These are phyloP conservation scores for Aspergillus sp. DNA, from an alignment of 2,329 filamentous ascomycete species.

Conservation along the genomic window DNA sequence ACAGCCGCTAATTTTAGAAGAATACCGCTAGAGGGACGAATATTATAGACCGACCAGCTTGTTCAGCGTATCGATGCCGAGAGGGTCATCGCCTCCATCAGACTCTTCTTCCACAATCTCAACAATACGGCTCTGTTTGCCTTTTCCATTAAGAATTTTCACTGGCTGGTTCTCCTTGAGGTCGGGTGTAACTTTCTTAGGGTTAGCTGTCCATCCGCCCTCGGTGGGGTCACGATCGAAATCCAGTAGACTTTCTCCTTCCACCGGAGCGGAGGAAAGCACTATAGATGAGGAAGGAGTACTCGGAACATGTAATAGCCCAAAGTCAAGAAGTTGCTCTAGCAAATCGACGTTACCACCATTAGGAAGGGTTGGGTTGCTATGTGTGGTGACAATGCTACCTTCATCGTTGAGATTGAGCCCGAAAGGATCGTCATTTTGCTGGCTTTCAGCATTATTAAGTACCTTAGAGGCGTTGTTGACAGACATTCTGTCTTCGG, in stretches of 20 bases:
- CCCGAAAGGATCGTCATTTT: constrained; percentile 19
- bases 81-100: constrained; percentile 24
- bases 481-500: not conserved
- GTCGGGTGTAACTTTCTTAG: not conserved
- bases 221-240: constrained; percentile 7
- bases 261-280: not conserved
- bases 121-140: not conserved
- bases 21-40: not conserved
- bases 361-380: not conserved
- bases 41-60: constrained; percentile 18
- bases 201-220: not conserved
- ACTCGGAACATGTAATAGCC: constrained; percentile 6
- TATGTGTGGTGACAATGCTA: not conserved
- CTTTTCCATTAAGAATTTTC: not conserved
- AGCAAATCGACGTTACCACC: constrained; percentile 10
- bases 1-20: not conserved
- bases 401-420: not conserved
- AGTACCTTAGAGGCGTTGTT: not conserved
- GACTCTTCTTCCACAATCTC: not conserved
- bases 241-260: constrained; percentile 16
- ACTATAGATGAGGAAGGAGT: not conserved
- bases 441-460: not conserved
- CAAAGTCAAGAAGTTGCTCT: constrained; percentile 24
- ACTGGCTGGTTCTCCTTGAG: not conserved
- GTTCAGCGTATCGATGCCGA: constrained; percentile 26